Conservation (phyloP, 305 asterid species). For the Fraxinus greggii region DNA sequence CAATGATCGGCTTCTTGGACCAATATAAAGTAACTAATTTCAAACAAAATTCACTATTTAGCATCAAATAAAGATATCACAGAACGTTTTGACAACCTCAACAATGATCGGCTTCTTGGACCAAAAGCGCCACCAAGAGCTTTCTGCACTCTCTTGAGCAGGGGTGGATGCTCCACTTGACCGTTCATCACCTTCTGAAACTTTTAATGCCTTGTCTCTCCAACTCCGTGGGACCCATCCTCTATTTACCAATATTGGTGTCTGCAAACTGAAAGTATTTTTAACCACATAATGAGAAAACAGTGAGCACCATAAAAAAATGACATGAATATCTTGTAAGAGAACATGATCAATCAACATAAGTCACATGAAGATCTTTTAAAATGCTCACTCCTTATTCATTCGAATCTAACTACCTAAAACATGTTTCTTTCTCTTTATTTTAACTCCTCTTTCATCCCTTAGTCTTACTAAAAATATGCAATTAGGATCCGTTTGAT, state of each 20-base stretch:
- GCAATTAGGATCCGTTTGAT: not conserved
- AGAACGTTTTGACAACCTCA: conserved; percentile 42
- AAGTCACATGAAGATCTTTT: not conserved
- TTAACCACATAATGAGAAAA: conserved; percentile 25
- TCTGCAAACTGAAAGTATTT: conserved; percentile 52
- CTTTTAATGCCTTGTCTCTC: conserved; percentile 65
- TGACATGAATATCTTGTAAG: not conserved
- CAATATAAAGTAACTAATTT: conserved; percentile 31
- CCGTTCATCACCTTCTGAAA: conserved; percentile 32
- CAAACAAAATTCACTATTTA: conserved; percentile 8
- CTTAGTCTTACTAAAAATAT: not conserved
- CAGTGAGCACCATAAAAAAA: conserved; percentile 17
- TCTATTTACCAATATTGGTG: conserved; percentile 82
- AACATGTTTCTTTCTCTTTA: not conserved
- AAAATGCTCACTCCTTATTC: not conserved
- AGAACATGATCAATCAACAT: not conserved
- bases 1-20: conserved; percentile 34
- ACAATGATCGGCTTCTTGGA: conserved; percentile 39
- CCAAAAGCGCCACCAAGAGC: conserved; percentile 63
- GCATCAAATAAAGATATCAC: conserved; percentile 13
- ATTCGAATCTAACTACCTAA: not conserved
- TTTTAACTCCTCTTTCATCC: not conserved
- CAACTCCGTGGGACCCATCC: conserved; percentile 98
- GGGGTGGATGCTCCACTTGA: conserved; percentile 35
- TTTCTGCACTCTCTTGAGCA: conserved; percentile 37